phyloP scores from a whole-genome alignment of 1,284 basidiomycete genomes.

The Microbotryum saponariae region DNA sequence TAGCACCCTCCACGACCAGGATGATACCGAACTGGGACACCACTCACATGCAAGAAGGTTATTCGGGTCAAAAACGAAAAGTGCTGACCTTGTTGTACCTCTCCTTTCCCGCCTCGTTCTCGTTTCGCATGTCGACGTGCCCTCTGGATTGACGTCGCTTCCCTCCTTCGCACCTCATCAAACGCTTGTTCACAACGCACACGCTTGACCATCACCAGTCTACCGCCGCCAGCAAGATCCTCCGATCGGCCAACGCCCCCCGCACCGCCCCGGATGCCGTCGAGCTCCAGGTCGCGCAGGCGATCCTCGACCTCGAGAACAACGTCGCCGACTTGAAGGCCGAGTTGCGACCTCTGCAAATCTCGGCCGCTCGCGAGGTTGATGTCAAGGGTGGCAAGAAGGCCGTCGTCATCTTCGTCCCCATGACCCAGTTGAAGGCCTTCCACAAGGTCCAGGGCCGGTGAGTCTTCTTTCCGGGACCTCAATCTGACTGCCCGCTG shows the following conservation, averaged over 20 bases:
- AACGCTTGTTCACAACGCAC: neutral
- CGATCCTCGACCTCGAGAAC: conserved; percentile 94
- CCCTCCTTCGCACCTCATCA: no score
- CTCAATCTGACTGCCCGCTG: no score
- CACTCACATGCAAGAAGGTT: no score
- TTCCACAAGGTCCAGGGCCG: conserved; percentile 98
- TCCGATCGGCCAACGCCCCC: conserved; percentile 93
- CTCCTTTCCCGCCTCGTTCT: no score
- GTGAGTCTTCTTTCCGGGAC: neutral
- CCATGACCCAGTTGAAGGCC: conserved; percentile 94
- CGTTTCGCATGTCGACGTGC: no score
- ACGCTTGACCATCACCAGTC: neutral
- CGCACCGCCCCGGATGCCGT: conserved; percentile 80
- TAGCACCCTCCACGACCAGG: no score
- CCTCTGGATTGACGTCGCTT: no score
- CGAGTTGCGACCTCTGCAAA: conserved; percentile 91
- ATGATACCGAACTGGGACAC: no score
- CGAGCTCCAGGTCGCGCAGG: conserved; percentile 89
- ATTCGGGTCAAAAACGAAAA: no score
- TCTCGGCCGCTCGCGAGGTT: conserved; percentile 96
- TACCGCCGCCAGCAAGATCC: conserved; percentile 43
- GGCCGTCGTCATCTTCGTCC: conserved; percentile 97
- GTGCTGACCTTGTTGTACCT: no score
- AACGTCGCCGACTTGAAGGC: conserved; percentile 96
- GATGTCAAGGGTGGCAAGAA: conserved; percentile 99